phyloP scores from a whole-genome alignment of 2,329 filamentous ascomycete genomes.

The Colletotrichum coccodes region DNA sequence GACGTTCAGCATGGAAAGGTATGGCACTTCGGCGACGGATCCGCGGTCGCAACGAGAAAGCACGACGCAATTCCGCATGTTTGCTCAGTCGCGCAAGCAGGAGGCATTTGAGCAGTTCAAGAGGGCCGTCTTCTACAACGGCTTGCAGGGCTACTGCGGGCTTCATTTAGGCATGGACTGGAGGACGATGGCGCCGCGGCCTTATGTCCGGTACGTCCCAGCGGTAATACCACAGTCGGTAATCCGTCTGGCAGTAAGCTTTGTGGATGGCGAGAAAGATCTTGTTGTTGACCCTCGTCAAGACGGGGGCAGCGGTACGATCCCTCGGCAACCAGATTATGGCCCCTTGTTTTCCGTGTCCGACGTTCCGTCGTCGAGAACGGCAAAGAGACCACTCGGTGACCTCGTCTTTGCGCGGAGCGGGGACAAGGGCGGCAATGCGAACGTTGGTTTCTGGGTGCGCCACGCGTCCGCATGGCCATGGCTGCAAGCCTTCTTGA shows the following conservation, averaged over 20 bases:
- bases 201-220: constrained; percentile 46
- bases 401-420: constrained; percentile 43
- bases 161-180: constrained; percentile 47
- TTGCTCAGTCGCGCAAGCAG: constrained; percentile 44
- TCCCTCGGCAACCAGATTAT: constrained; percentile 4
- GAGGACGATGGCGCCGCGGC: constrained; percentile 46
- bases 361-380: background rate
- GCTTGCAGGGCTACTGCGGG: constrained; percentile 45
- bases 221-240: constrained; percentile 27
- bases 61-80: constrained; percentile 54
- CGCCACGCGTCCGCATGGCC: constrained; percentile 50
- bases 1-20: constrained; percentile 42
- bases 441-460: constrained; percentile 47
- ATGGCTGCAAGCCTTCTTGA: constrained; percentile 53
- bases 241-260: constrained; percentile 35
- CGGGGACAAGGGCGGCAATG: constrained; percentile 47
- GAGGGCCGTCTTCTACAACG: constrained; percentile 40
- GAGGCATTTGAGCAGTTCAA: constrained; percentile 36
- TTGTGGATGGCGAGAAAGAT: constrained; percentile 32
- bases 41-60: constrained; percentile 46
- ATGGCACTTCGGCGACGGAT: constrained; percentile 37
- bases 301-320: background rate
- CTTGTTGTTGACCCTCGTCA: background rate
- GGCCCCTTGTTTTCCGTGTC: background rate
- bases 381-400: constrained; percentile 39